These are phyloP conservation scores for Thinopyrum elongatum DNA, from an alignment of 176 grass and related monocot genomes.

Conservation along the genomic window DNA sequence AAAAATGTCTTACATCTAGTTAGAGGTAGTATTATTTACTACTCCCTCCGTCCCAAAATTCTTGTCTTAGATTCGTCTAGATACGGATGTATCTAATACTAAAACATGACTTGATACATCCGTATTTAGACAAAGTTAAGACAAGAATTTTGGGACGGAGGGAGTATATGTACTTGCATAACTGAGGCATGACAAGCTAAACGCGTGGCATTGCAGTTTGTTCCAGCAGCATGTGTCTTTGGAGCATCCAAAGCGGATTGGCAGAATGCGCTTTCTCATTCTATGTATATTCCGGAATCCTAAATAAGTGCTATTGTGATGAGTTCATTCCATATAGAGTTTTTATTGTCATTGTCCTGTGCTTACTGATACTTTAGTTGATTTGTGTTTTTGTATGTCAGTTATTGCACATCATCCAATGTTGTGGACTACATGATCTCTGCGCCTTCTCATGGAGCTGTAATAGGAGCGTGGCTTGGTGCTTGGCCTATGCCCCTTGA, in stretches of 20 bases:
- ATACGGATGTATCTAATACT: too few species aligned
- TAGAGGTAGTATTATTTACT: too few species aligned
- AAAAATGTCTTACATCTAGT: too few species aligned
- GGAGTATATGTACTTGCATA: background rate
- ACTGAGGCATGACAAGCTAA: background rate
- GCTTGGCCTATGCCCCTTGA: slow-evolving; percentile 99
- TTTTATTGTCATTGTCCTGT: background rate
- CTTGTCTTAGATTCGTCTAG: too few species aligned
- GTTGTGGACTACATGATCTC: slow-evolving; percentile 68
- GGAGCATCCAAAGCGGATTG: slow-evolving; percentile 75
- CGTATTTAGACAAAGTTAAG: too few species aligned
- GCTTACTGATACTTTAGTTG: background rate
- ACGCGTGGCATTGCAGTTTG: slow-evolving; percentile 56
- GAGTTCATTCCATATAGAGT: background rate
- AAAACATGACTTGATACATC: too few species aligned
- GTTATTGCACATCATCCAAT: slow-evolving; percentile 49
- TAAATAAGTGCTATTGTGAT: background rate
- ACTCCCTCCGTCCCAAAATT: too few species aligned
- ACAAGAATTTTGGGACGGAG: too few species aligned
- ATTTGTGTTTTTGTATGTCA: slow-evolving; percentile 23
- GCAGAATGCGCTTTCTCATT: slow-evolving; percentile 65
- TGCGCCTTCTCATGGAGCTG: slow-evolving; percentile 76
- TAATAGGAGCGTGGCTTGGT: slow-evolving; percentile 90
- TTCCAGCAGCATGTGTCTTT: slow-evolving; percentile 80
- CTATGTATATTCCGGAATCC: slow-evolving; percentile 52